Conservation (phyloP, 2,329 filamentous ascomycete genomes). For the Fusarium paranaense region DNA sequence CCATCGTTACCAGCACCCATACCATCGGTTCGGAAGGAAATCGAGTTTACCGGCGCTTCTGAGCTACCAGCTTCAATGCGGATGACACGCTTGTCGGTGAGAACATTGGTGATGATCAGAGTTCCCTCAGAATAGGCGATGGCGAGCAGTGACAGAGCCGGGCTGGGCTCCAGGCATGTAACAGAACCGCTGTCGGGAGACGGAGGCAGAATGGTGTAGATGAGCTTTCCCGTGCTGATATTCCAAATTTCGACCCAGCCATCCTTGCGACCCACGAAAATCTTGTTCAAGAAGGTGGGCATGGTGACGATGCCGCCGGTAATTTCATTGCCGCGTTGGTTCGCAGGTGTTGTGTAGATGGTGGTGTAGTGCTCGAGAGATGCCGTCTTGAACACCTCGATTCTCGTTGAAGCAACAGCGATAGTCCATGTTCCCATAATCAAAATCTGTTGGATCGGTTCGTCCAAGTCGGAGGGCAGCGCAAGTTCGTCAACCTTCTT, state of each 20-base stretch:
- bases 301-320: slow-evolving; percentile 86
- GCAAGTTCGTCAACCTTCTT: slow-evolving; percentile 84
- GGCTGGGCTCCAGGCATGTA: slow-evolving; percentile 87
- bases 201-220: slow-evolving; percentile 89
- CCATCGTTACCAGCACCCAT: slow-evolving; percentile 90
- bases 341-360: slow-evolving; percentile 69
- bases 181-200: slow-evolving; percentile 79
- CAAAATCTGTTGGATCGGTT: slow-evolving; percentile 81
- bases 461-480: slow-evolving; percentile 71
- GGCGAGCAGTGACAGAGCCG: slow-evolving; percentile 86
- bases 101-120: slow-evolving; percentile 83
- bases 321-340: slow-evolving; percentile 73
- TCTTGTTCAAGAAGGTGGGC: slow-evolving; percentile 96
- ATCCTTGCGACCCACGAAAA: slow-evolving; percentile 88
- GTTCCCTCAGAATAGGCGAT: slow-evolving; percentile 87
- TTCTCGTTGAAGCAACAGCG: slow-evolving; percentile 77
- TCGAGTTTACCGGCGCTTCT: slow-evolving; percentile 78
- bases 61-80: slow-evolving; percentile 74
- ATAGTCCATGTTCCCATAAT: slow-evolving; percentile 94
- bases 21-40: slow-evolving; percentile 91
- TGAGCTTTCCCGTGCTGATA: slow-evolving; percentile 87
- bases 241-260: slow-evolving; percentile 98
- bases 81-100: slow-evolving; percentile 79
- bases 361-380: slow-evolving; percentile 93
- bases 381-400: slow-evolving; percentile 90